phyloP scores from a whole-genome alignment of 1,284 basidiomycete genomes.

The Clitocybe nebularis region DNA sequence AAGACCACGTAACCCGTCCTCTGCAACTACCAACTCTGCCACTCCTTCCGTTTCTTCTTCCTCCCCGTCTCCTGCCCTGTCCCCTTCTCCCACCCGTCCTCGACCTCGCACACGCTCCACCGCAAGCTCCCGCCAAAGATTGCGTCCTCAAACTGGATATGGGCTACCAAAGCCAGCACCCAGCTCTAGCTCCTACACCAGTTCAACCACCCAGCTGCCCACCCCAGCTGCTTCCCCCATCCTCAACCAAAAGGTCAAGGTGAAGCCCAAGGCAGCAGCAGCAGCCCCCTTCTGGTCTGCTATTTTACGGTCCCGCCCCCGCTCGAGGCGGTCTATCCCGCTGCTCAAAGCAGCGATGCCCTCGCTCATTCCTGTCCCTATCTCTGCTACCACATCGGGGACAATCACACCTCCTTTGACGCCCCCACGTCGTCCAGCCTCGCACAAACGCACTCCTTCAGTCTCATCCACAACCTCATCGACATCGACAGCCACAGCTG shows the following conservation, averaged over 20 bases:
- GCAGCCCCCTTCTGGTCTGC: constrained; percentile 28
- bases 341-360: neutral
- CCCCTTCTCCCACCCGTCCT: constrained; percentile 6
- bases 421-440: constrained; percentile 3
- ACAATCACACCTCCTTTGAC: neutral
- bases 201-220: neutral
- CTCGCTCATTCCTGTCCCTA: constrained; percentile 12
- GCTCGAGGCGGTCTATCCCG: constrained; percentile 7
- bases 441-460: constrained; percentile 12
- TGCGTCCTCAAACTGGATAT: constrained; percentile 19
- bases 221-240: neutral
- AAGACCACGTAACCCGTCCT: constrained; percentile 27
- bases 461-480: constrained; percentile 21
- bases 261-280: neutral
- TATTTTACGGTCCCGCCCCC: constrained; percentile 19
- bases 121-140: constrained; percentile 10
- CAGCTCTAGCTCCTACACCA: constrained; percentile 3
- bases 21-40: constrained; percentile 20
- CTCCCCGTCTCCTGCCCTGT: constrained; percentile 11
- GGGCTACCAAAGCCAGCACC: constrained; percentile 11
- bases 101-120: constrained; percentile 6
- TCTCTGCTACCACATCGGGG: constrained; percentile 15
- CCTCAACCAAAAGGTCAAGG: neutral
- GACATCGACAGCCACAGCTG: neutral
- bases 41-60: constrained; percentile 16